These are phyloP conservation scores for Ogataea glucozyma DNA, from an alignment of 805 yeast species.

Conservation along the genomic window DNA sequence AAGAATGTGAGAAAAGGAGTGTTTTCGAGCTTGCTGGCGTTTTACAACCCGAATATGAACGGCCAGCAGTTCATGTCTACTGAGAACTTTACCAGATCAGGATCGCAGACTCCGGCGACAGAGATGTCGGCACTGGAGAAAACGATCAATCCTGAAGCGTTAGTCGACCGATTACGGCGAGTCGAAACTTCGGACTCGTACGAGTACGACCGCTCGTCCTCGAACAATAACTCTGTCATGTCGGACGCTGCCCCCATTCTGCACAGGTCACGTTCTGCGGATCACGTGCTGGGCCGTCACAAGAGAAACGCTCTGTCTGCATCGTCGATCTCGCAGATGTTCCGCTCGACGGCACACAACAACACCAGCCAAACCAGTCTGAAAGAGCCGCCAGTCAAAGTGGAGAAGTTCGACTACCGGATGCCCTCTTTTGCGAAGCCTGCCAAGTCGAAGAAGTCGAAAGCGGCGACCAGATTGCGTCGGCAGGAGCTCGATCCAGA, in stretches of 20 bases:
- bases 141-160: constrained; percentile 17
- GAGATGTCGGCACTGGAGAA: constrained; percentile 19
- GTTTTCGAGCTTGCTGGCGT: constrained; percentile 68
- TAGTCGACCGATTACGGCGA: constrained; percentile 23
- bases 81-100: constrained; percentile 18
- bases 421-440: constrained; percentile 24
- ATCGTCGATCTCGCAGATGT: constrained; percentile 16
- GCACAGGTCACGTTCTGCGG: constrained; percentile 24
- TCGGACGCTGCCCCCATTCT: constrained; percentile 2
- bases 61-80: constrained; percentile 32
- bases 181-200: constrained; percentile 9
- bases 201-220: constrained; percentile 10
- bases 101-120: constrained; percentile 25
- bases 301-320: constrained; percentile 14
- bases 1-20: constrained; percentile 81
- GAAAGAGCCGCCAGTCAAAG: constrained; percentile 7
- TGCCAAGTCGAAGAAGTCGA: constrained; percentile 4
- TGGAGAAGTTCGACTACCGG: constrained; percentile 16
- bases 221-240: constrained; percentile 5
- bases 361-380: constrained; percentile 3
- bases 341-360: constrained; percentile 1
- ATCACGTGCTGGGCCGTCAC: constrained; percentile 16
- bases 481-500: constrained; percentile 13
- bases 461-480: constrained; percentile 4
- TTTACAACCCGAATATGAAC: constrained; percentile 53